Base-by-base conservation (phyloP, 345 rosid genomes). In the Citrus inodora region DNA sequence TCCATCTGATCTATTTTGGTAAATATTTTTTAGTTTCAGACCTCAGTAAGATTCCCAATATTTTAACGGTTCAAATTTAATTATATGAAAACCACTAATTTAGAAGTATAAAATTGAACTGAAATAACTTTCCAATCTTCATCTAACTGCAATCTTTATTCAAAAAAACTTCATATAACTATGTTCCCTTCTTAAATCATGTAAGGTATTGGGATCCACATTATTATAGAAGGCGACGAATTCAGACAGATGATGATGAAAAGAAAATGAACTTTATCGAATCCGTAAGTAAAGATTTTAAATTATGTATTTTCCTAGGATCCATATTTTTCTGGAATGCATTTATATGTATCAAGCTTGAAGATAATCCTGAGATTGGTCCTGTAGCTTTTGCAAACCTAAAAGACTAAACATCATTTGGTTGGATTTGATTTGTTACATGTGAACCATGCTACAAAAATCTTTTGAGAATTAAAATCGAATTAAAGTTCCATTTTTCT, bases 161-260 rank as follows among this genome's bases (percentile, higher is more conserved):
- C 42, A 28, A 35, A 27, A 1, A 32, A 73, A 78, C 30, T 21
- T 75, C 79, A 22, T 42, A 11, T 38, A 53, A 73, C 35, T 76
- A 7, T 55, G 40, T 65, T 53, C 27, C 69, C 56, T 78, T 27
- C 56, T 80, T 27, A 22, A 73, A 55, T 79, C 68, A 67, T 87
- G 60, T 46, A 83, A 96, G 98, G 98, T 91, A 89, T 79, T 94
- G 98, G 97, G 98, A 96, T 85, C 97, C 97, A 64, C 97, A 64
- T 83, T 90, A 92, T 84, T 90, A 91, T 87, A 89, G 85, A 80
- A 92, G 94, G 81, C 83, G 90, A 38, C 88, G 82, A 77, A 78
- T 84, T 48, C 83, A 79, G 24, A 83, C 80, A 53, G 87, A 90
- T n/a, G 89, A 78, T 24, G 88, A 70, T 75, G 84, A 76, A 53